Evolutionary conservation across 2,329 filamentous ascomycete species (phyloP).

Genomic region (Verticillium longisporum): DNA sequence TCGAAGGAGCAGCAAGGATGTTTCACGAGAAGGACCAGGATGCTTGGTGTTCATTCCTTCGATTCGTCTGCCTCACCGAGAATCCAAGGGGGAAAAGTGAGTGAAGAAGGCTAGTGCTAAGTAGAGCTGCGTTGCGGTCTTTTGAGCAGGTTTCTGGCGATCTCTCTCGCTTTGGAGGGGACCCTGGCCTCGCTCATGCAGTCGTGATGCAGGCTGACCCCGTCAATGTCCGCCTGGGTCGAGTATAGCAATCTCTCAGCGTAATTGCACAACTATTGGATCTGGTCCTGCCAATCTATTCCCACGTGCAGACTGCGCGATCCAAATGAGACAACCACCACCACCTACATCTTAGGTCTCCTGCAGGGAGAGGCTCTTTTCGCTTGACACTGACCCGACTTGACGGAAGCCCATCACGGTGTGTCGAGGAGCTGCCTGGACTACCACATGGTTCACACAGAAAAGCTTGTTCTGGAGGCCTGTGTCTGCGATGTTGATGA

Average conservation of each 20-base stretch:
- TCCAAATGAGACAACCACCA: neutral
- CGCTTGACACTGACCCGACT: neutral
- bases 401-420: neutral
- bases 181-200: neutral
- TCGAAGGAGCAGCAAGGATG: neutral
- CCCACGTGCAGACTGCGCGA: neutral
- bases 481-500: neutral
- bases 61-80: neutral
- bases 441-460: too few species aligned
- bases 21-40: neutral
- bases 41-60: neutral
- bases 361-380: neutral
- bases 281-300: neutral
- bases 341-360: neutral
- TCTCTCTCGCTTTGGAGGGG: neutral
- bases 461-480: too few species aligned
- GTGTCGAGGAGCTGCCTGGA: neutral
- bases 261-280: neutral
- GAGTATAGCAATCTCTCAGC: neutral
- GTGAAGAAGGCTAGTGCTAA: neutral
- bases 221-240: neutral
- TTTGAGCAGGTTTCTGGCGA: neutral
- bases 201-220: neutral
- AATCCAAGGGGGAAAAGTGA: neutral
- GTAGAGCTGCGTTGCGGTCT: neutral